Conservation (phyloP, 805 yeast genomes). For the Metschnikowia dekortorum region DNA sequence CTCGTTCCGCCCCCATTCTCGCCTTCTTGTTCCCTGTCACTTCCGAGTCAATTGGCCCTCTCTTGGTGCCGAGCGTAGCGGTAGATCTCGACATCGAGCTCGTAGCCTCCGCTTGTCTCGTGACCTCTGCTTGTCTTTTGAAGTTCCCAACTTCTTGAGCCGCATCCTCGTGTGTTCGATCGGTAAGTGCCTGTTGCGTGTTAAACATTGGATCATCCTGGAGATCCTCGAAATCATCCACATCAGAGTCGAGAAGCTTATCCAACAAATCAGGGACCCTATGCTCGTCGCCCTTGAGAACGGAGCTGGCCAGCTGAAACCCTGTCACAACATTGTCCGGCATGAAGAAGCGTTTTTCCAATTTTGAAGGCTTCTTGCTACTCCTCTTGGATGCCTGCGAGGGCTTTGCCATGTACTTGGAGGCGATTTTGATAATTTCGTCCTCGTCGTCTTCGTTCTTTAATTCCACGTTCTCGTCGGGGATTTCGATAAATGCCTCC, state of each 20-base stretch:
- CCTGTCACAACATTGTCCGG: slow-evolving; percentile 70
- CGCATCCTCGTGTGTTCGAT: neutral
- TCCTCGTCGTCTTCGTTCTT: slow-evolving; percentile 57
- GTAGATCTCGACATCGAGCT: neutral
- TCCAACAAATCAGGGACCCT: slow-evolving; percentile 11
- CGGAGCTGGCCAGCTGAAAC: slow-evolving; percentile 47
- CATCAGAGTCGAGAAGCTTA: slow-evolving; percentile 13
- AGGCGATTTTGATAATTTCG: slow-evolving; percentile 64
- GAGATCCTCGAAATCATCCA: slow-evolving; percentile 4
- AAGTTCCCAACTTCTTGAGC: too few relatives aligned
- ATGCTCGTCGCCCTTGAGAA: slow-evolving; percentile 27
- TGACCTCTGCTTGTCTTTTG: neutral
- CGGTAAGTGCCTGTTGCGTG: neutral
- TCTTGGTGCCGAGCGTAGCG: neutral
- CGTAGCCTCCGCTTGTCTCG: neutral
- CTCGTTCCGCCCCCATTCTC: neutral
- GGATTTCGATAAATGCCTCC: slow-evolving; percentile 56
- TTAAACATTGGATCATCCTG: neutral
- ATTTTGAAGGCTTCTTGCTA: slow-evolving; percentile 18
- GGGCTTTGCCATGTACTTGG: slow-evolving; percentile 49
- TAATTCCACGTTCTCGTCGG: slow-evolving; percentile 61
- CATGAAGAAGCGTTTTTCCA: slow-evolving; percentile 56
- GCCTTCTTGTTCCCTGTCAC: neutral
- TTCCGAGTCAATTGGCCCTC: neutral
- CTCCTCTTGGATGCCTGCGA: slow-evolving; percentile 10